Evolutionary conservation across 768 basidiomycete genomes (phyloP).

Genomic region (Pulveroboletus ravenelii): DNA sequence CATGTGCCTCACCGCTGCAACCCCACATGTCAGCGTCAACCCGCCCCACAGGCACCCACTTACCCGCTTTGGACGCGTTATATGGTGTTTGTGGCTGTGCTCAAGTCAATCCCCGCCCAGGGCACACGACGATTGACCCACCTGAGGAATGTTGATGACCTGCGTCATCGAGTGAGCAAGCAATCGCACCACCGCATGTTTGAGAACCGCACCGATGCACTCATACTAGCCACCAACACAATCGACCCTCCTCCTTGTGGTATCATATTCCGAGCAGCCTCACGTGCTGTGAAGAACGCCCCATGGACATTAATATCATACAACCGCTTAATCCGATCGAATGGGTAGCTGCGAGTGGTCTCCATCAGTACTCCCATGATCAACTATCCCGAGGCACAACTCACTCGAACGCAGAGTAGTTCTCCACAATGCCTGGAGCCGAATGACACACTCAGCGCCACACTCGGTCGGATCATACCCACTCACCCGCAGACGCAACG

Average conservation of each 20-base stretch:
- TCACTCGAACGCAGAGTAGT: constrained; percentile 82
- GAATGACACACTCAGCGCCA: constrained; percentile 1
- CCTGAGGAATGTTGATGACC: constrained; percentile 89
- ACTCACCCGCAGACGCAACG: constrained; percentile 81
- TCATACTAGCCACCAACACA: constrained; percentile 87
- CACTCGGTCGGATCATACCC: constrained; percentile 9
- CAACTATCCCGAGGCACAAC: constrained; percentile 26
- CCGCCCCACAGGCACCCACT: constrained; percentile 9
- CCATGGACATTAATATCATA: constrained; percentile 95
- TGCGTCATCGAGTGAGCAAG: constrained; percentile 29
- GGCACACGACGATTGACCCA: constrained; percentile 23
- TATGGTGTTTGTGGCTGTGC: constrained; percentile 84
- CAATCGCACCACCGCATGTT: background rate
- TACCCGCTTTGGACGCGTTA: constrained; percentile 91
- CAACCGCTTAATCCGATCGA: constrained; percentile 75
- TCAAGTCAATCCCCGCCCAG: background rate
- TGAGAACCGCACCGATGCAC: constrained; percentile 61
- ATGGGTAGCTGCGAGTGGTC: constrained; percentile 62
- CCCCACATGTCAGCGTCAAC: constrained; percentile 8
- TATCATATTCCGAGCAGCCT: constrained; percentile 91
- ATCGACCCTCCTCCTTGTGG: constrained; percentile 74
- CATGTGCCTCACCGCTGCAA: constrained; percentile 85
- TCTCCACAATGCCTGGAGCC: constrained; percentile 72
- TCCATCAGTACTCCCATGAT: constrained; percentile 6
- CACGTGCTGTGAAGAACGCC: constrained; percentile 91